phyloP scores from a whole-genome alignment of 345 rosid genomes.

The Rhizophora apiculata region DNA sequence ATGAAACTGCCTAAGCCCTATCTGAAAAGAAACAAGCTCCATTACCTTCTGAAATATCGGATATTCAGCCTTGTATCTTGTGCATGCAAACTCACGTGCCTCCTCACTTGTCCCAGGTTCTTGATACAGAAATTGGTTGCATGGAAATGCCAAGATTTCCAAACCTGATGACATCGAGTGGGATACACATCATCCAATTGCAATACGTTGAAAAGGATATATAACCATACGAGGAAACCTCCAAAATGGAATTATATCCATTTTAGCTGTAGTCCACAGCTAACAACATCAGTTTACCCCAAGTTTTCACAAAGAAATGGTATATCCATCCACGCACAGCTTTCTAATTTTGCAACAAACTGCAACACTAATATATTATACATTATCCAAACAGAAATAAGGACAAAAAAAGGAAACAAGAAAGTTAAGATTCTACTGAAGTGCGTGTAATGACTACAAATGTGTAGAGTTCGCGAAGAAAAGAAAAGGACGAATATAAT shows the following conservation, averaged over 20 bases:
- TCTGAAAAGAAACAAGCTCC: background rate
- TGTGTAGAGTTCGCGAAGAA: too few species aligned
- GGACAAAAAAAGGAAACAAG: too few species aligned
- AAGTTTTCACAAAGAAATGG: too few species aligned
- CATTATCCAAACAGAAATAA: too few species aligned
- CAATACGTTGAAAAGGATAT: background rate
- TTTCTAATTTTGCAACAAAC: too few species aligned
- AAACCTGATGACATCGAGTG: slow-evolving; percentile 44
- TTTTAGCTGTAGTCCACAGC: background rate
- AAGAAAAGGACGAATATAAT: background rate
- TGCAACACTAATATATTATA: too few species aligned
- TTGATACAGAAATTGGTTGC: slow-evolving; percentile 83
- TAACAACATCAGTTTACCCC: too few species aligned
- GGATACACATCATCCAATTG: slow-evolving; percentile 8
- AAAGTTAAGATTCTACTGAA: too few species aligned
- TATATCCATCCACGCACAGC: too few species aligned
- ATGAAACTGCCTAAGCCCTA: background rate
- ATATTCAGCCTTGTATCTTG: slow-evolving; percentile 82
- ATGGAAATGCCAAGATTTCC: slow-evolving; percentile 88
- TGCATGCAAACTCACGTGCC: slow-evolving; percentile 70
- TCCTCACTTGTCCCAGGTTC: slow-evolving; percentile 78
- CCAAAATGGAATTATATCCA: too few species aligned
- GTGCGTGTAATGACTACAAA: background rate
- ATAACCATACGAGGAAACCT: too few species aligned
- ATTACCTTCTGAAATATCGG: slow-evolving; percentile 81